A percentile compares a stretch with the other conserved stretches of the same genome.
Evolutionary conservation across 352 stramenopile genomes (phyloP).

Genomic region (Phytopythium delawarense): DNA sequence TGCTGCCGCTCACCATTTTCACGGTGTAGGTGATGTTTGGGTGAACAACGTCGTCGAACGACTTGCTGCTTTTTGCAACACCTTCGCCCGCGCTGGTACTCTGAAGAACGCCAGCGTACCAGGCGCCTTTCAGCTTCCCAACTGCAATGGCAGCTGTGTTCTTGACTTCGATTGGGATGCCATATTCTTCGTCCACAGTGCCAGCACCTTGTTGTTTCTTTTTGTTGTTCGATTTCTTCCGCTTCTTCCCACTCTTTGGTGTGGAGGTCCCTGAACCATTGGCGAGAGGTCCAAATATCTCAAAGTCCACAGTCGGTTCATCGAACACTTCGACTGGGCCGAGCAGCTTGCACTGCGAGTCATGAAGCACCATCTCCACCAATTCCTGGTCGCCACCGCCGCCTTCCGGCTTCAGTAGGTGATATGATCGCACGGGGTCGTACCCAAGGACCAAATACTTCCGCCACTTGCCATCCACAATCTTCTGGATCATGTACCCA

Average conservation of each 20-base stretch:
- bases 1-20: slow-evolving; percentile 31
- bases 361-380: slow-evolving; percentile 68
- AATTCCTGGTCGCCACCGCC: slow-evolving; percentile 33
- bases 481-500: slow-evolving; percentile 67
- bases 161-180: slow-evolving; percentile 47
- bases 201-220: slow-evolving; percentile 33
- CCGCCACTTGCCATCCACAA: slow-evolving; percentile 77
- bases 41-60: slow-evolving; percentile 17
- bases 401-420: slow-evolving; percentile 56
- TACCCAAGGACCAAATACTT: slow-evolving; percentile 72
- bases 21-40: slow-evolving; percentile 27
- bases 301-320: slow-evolving; percentile 36
- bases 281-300: slow-evolving; percentile 39
- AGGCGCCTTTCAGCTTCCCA: slow-evolving; percentile 42
- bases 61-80: background rate
- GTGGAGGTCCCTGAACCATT: slow-evolving; percentile 3
- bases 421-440: slow-evolving; percentile 43
- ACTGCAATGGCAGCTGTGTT: slow-evolving; percentile 32
- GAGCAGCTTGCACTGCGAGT: slow-evolving; percentile 68
- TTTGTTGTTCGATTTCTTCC: slow-evolving; percentile 52
- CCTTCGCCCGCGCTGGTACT: background rate
- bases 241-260: slow-evolving; percentile 44
- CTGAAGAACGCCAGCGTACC: slow-evolving; percentile 44
- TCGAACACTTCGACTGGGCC: slow-evolving; percentile 46
- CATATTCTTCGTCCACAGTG: slow-evolving; percentile 16